These are phyloP conservation scores for Allantophomopsis cytisporea DNA, from an alignment of 2,329 filamentous ascomycete genomes.

Conservation along the genomic window DNA sequence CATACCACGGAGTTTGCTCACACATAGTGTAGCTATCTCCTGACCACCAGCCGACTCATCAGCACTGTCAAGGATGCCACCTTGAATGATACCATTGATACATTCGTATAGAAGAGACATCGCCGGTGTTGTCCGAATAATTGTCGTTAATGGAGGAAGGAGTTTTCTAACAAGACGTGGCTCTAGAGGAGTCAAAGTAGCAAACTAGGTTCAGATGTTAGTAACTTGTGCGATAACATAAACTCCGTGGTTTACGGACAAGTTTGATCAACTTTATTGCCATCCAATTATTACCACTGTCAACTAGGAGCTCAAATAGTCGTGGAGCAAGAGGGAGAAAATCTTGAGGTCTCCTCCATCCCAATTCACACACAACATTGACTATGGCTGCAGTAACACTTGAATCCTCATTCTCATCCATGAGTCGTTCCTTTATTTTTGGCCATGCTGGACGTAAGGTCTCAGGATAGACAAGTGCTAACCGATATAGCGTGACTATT, in stretches of 20 bases:
- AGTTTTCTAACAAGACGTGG: conserved; percentile 85
- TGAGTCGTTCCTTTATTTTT: conserved; percentile 87
- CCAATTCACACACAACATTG: conserved; percentile 92
- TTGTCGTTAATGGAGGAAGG: conserved; percentile 76
- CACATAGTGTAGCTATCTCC: conserved; percentile 83
- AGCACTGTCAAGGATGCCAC: conserved; percentile 76
- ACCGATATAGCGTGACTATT: conserved; percentile 82
- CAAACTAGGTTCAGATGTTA: conserved; percentile 51
- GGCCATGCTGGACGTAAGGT: conserved; percentile 88
- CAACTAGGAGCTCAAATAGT: conserved; percentile 82
- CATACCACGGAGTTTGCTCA: conserved; percentile 88
- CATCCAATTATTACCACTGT: conserved; percentile 98
- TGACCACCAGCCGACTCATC: conserved; percentile 73
- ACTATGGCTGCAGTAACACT: conserved; percentile 93
- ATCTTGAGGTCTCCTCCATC: conserved; percentile 86
- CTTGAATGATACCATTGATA: conserved; percentile 96
- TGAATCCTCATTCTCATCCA: conserved; percentile 80
- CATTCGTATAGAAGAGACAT: conserved; percentile 99
- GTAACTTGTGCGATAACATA: conserved; percentile 16
- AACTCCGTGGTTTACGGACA: conserved; percentile 33
- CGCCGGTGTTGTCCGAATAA: conserved; percentile 87
- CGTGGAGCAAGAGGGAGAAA: conserved; percentile 85
- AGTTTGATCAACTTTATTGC: conserved; percentile 98
- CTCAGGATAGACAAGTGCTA: conserved; percentile 94
- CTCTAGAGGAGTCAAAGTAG: conserved; percentile 83